phyloP scores from a whole-genome alignment of 2,329 filamentous ascomycete species.

The Diaporthe longicolla region DNA sequence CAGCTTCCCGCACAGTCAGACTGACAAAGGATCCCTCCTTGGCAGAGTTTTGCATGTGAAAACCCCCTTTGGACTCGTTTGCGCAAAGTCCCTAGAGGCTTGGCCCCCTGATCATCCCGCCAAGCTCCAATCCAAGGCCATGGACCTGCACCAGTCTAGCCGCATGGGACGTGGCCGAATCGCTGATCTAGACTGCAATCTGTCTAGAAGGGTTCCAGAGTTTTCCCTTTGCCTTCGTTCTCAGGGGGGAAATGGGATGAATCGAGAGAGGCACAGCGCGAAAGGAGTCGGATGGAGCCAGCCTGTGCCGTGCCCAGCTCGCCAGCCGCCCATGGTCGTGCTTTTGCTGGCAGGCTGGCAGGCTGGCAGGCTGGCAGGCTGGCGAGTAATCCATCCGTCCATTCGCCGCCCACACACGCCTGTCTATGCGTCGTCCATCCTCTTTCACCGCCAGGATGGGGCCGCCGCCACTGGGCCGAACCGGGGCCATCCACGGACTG shows the following conservation, averaged over 20 bases:
- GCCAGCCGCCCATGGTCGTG: not conserved
- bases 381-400: conserved; percentile 5
- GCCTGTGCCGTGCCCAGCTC: conserved; percentile 2
- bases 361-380: no score
- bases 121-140: conserved; percentile 20
- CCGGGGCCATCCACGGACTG: conserved; percentile 25
- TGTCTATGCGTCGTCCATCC: conserved; percentile 31
- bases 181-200: conserved; percentile 28
- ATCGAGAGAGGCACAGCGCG: not conserved
- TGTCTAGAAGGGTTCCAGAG: conserved; percentile 34
- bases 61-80: not conserved
- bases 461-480: conserved; percentile 5
- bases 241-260: conserved; percentile 5
- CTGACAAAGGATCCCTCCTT: conserved; percentile 14
- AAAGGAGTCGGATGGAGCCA: conserved; percentile 19
- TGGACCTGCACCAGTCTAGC: conserved; percentile 24
- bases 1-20: not conserved
- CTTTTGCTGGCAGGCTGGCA: conserved; percentile 8
- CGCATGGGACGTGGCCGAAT: conserved; percentile 15
- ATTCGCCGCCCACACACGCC: not conserved
- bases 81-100: not conserved
- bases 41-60: conserved; percentile 40
- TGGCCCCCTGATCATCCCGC: conserved; percentile 28
- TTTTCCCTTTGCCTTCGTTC: not conserved
- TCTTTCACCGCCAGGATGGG: conserved; percentile 37